phyloP scores from a whole-genome alignment of 495 filamentous ascomycete genomes.

The Aspergillus steynii region DNA sequence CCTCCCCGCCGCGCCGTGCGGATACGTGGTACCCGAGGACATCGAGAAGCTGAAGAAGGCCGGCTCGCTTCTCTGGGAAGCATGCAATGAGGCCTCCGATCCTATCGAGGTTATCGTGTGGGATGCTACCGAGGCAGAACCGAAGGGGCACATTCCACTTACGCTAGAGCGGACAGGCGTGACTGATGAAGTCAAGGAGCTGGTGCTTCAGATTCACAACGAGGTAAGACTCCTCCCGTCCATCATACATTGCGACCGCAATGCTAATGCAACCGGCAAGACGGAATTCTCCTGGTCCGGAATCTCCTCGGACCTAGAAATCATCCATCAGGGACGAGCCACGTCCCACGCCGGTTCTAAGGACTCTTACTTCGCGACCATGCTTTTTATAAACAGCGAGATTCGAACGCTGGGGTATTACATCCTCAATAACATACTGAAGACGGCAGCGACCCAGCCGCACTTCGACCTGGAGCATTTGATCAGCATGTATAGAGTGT shows the following conservation, averaged over 20 bases:
- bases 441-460: constrained; percentile 4
- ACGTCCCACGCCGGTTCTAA: constrained; percentile 8
- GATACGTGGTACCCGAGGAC: constrained; percentile 14
- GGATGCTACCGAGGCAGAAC: constrained; percentile 12
- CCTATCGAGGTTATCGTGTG: constrained; percentile 17
- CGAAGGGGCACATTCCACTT: constrained; percentile 3
- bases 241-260: neutral
- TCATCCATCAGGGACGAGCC: constrained; percentile 9
- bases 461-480: constrained; percentile 15
- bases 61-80: constrained; percentile 8
- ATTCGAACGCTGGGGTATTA: constrained; percentile 15
- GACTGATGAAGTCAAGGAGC: constrained; percentile 11
- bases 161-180: constrained; percentile 11
- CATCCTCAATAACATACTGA: constrained; percentile 15
- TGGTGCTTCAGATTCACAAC: constrained; percentile 12
- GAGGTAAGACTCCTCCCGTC: constrained; percentile 1
- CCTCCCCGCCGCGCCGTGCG: constrained; percentile 14
- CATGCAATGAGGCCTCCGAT: constrained; percentile 1
- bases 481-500: constrained; percentile 9
- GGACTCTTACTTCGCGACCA: constrained; percentile 17
- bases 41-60: constrained; percentile 12
- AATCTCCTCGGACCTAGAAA: constrained; percentile 8
- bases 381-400: constrained; percentile 18
- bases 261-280: neutral
- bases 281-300: constrained; percentile 15